phyloP scores from a whole-genome alignment of 768 basidiomycete genomes.

The Xanthoconium stramineum region DNA sequence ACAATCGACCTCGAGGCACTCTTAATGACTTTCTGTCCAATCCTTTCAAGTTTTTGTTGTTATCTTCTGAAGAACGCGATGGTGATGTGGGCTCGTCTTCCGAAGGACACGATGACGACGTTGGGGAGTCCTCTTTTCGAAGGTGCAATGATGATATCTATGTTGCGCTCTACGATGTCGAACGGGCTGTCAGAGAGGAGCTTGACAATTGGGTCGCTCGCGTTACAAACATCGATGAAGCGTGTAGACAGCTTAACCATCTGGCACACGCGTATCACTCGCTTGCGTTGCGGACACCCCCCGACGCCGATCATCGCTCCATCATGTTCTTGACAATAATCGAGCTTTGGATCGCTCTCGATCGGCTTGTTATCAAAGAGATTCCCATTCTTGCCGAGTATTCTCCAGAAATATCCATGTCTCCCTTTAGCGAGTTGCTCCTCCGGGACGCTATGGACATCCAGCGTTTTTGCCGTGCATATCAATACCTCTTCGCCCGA shows the following conservation, averaged over 20 bases:
- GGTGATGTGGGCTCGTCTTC: no score
- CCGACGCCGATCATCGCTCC: not conserved
- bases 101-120: no score
- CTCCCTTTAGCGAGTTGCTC: not conserved
- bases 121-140: no score
- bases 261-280: not conserved
- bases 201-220: not conserved
- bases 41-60: not conserved
- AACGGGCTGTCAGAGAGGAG: not conserved
- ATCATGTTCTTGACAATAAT: not conserved
- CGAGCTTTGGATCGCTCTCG: not conserved
- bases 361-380: not conserved
- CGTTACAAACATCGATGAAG: not conserved
- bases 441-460: not conserved
- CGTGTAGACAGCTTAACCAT: not conserved
- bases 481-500: not conserved
- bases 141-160: not conserved
- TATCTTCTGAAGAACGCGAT: no score
- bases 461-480: not conserved
- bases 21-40: not conserved
- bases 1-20: not conserved
- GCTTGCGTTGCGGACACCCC: not conserved
- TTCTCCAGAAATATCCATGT: not conserved
- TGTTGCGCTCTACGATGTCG: not conserved
- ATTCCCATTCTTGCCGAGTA: not conserved